Evolutionary conservation across 176 grass and related monocot species (phyloP), one percentile per base, ranked within the genome.

Genomic region (Oryza glumipatula): DNA sequence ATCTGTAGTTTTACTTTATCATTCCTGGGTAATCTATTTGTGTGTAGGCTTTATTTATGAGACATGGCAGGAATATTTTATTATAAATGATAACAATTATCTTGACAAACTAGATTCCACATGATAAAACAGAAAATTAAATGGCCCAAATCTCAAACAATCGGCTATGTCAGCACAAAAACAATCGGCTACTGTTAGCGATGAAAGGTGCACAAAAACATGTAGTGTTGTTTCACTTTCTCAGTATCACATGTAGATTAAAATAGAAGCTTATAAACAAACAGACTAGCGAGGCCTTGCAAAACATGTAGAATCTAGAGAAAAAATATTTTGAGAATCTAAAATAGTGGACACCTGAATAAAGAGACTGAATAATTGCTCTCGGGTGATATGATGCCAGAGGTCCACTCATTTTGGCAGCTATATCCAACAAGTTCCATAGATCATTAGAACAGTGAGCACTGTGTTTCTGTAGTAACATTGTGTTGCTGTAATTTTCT

Each of bases 351-450:
- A 47, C 83, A 98, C 96, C 96, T 95, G 96, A 92, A 95, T 89
- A 98, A 89, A 98, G 91, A 88, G 84, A 75, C 36, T 93, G 87
- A 70, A 98, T 54, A 85, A 98, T 81, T 86, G 89, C 86, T 85
- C 65, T 86, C 76, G 96, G 91, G 82, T 95, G 89, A 90, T 92
- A 95, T 11, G 88, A 77, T 80, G 91, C 54, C 78, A 98, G 84
- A 78, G 80, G 77, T 76, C 89, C 85, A 67, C 73, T 88, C 23
- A 95, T 76, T 88, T 64, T 95, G 80, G 81, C 80, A 84, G 87
- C 67, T 84, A 98, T 82, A 88, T 89, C 89, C 90, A 94, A 76
- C 70, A 98, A 88, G 67, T 77, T 95, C 82, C 68, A 83, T 36
- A 93, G 78, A 74, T 56, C 51, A 77, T n/a, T 85, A 78, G 80